Percentiles rank a stretch among this genome's conserved stretches.
phyloP scores from a whole-genome alignment of 2,329 filamentous ascomycete genomes.

The Exophiala viscosa region DNA sequence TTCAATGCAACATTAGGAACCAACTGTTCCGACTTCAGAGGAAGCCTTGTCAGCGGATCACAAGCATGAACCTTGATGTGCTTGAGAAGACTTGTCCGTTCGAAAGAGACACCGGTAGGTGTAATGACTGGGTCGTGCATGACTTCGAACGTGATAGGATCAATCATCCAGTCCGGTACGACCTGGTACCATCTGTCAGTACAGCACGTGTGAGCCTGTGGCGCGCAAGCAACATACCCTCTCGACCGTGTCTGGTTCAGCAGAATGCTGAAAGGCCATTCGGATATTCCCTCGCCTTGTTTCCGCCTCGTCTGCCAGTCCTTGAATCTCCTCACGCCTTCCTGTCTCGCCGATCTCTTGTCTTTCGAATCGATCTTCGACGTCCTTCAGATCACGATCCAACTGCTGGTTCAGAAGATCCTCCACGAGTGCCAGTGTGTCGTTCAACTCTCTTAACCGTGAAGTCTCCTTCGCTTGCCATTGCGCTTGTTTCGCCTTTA shows the following conservation, averaged over 20 bases:
- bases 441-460: slow-evolving; percentile 44
- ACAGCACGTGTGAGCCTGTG: not conserved
- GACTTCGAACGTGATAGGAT: slow-evolving; percentile 49
- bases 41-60: slow-evolving; percentile 81
- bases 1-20: slow-evolving; percentile 77
- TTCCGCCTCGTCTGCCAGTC: slow-evolving; percentile 49
- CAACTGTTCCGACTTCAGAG: slow-evolving; percentile 65
- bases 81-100: slow-evolving; percentile 78
- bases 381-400: slow-evolving; percentile 36
- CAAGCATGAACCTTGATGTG: slow-evolving; percentile 71
- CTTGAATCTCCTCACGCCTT: slow-evolving; percentile 64
- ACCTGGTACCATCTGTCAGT: slow-evolving; percentile 31
- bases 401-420: slow-evolving; percentile 39
- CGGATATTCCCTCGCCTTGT: slow-evolving; percentile 46
- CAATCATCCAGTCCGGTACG: slow-evolving; percentile 48
- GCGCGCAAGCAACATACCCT: slow-evolving; percentile 32
- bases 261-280: slow-evolving; percentile 41
- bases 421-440: slow-evolving; percentile 40
- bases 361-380: slow-evolving; percentile 34
- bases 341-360: slow-evolving; percentile 56
- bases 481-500: slow-evolving; percentile 77
- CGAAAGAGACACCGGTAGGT: slow-evolving; percentile 85
- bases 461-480: slow-evolving; percentile 70
- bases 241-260: slow-evolving; percentile 41
- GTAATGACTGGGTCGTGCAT: slow-evolving; percentile 52